Evolutionary conservation across 192 early-diverging fungal species (phyloP).

Genomic region (Radiomyces spectabilis): DNA sequence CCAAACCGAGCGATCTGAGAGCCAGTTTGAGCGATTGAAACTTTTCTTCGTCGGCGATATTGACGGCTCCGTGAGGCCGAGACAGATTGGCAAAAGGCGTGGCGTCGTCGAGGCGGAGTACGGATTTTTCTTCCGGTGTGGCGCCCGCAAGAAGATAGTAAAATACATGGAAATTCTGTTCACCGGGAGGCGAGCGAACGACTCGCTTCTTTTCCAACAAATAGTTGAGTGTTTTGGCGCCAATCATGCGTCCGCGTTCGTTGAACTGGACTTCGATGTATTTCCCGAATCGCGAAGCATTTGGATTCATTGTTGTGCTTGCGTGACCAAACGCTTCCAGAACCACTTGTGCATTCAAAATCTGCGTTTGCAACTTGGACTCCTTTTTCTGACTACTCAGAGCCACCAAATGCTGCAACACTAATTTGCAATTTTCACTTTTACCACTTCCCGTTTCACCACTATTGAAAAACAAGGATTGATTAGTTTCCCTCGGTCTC

Average conservation of each 20-base stretch:
- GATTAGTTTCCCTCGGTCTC: not conserved
- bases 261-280: slow-evolving; percentile 91
- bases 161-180: slow-evolving; percentile 92
- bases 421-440: slow-evolving; percentile 62
- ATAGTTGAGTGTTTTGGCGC: slow-evolving; percentile 82
- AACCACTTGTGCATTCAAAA: slow-evolving; percentile 62
- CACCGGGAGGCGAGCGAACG: slow-evolving; percentile 48
- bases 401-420: slow-evolving; percentile 58
- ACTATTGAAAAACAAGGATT: slow-evolving; percentile 31
- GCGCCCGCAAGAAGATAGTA: slow-evolving; percentile 90
- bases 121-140: slow-evolving; percentile 63
- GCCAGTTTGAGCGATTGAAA: slow-evolving; percentile 61
- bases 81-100: no score
- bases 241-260: slow-evolving; percentile 82
- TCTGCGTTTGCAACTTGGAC: slow-evolving; percentile 58
- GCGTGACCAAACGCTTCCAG: slow-evolving; percentile 88
- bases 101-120: slow-evolving; percentile 62
- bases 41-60: slow-evolving; percentile 53
- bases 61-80: no score
- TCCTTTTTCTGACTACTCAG: slow-evolving; percentile 68
- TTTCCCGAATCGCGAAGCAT: slow-evolving; percentile 79
- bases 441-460: slow-evolving; percentile 89
- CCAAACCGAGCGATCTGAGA: slow-evolving; percentile 81
- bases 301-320: slow-evolving; percentile 61
- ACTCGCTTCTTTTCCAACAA: slow-evolving; percentile 83